phyloP scores from a whole-genome alignment of 164 flowering plant species.

The Umbellularia californica region DNA sequence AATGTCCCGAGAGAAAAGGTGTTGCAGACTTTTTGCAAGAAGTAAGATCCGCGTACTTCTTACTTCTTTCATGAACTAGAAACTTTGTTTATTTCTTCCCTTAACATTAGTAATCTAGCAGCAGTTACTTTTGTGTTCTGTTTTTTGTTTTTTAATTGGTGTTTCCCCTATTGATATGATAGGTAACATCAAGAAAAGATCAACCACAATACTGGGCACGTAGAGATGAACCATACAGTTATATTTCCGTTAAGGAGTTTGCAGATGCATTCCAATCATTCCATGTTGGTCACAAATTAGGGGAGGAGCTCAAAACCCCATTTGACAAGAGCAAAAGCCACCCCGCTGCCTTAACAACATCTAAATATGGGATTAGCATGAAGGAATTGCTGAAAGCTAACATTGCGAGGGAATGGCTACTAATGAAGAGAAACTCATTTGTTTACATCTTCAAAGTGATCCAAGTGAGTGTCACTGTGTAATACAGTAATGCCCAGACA shows the following conservation, averaged over 20 bases:
- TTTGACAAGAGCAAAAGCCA: conserved; percentile 40
- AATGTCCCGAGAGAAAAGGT: conserved; percentile 64
- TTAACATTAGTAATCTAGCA: neutral
- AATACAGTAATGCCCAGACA: neutral
- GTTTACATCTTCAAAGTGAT: conserved; percentile 35
- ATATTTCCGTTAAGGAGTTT: conserved; percentile 37
- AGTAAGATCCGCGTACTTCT: conserved; percentile 23
- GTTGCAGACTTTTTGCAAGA: conserved; percentile 75
- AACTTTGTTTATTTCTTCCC: neutral
- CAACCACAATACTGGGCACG: conserved; percentile 46
- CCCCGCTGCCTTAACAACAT: conserved; percentile 38
- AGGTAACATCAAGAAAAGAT: conserved; percentile 53
- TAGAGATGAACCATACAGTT: conserved; percentile 29
- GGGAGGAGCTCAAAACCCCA: conserved; percentile 32
- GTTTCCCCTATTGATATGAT: neutral
- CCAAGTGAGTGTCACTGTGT: conserved; percentile 20
- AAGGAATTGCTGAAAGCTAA: conserved; percentile 45
- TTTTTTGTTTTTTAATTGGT: neutral
- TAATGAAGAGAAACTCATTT: conserved; percentile 45
- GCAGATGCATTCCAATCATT: conserved; percentile 43
- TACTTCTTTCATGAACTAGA: too few relatives aligned
- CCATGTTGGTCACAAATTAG: conserved; percentile 39
- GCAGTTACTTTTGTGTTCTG: neutral
- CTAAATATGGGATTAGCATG: conserved; percentile 41
- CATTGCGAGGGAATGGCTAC: conserved; percentile 28